These are phyloP conservation scores for Balansia obtecta DNA, from an alignment of 2,329 filamentous ascomycete species.

Conservation along the genomic window DNA sequence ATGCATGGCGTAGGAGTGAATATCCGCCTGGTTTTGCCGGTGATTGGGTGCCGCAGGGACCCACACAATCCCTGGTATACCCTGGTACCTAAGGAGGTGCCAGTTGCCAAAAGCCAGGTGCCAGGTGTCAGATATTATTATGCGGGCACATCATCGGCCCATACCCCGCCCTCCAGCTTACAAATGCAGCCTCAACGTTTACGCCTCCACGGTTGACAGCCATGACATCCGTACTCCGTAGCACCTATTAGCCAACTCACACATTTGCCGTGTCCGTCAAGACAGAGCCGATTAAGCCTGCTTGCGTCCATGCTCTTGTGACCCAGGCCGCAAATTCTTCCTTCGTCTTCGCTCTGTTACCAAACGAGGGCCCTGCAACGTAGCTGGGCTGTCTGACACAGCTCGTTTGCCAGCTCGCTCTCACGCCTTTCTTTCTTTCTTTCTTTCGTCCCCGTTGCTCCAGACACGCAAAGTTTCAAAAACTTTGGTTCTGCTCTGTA, in stretches of 20 bases:
- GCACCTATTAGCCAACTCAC: background rate
- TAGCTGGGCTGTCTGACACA: background rate
- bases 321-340: slow-evolving; percentile 24
- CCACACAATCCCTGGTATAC: no score
- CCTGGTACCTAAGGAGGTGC: no score
- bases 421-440: slow-evolving; percentile 2
- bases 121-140: no score
- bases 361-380: slow-evolving; percentile 2
- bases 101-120: no score
- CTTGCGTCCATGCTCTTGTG: slow-evolving; percentile 14
- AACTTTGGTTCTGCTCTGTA: background rate
- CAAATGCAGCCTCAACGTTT: slow-evolving; percentile 1
- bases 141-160: background rate
- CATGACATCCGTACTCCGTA: background rate
- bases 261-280: background rate
- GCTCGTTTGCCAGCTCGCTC: slow-evolving; percentile 4
- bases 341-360: slow-evolving; percentile 2
- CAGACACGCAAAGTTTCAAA: background rate
- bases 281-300: slow-evolving; percentile 6
- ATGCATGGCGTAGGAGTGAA: no score
- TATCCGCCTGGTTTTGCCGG: no score
- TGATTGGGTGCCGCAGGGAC: no score
- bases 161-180: slow-evolving; percentile 2
- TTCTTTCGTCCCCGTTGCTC: no score
- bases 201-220: no score